Percentiles rank a stretch among this genome's conserved stretches.
phyloP scores from a whole-genome alignment of 805 yeast species.

The Candida maltosa region DNA sequence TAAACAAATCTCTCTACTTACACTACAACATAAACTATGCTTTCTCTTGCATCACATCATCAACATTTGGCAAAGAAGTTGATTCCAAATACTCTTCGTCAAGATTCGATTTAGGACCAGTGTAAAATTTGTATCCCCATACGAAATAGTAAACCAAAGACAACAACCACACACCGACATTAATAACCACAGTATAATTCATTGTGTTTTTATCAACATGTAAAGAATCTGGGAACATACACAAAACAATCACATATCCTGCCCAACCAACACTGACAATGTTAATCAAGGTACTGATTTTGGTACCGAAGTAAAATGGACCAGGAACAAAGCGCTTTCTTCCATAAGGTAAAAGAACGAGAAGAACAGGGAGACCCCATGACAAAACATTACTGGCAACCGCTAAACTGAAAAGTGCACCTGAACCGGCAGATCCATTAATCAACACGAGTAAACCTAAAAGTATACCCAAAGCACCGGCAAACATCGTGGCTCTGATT shows the following conservation, averaged over 20 bases:
- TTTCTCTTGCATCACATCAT: conserved; percentile 3
- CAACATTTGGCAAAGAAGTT: neutral
- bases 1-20: too few relatives aligned
- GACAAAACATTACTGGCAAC: conserved; percentile 59
- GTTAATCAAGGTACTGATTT: conserved; percentile 42
- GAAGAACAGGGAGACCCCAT: conserved; percentile 56
- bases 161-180: conserved; percentile 56
- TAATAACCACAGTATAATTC: conserved; percentile 71
- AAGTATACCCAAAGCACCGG: conserved; percentile 45
- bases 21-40: too few relatives aligned
- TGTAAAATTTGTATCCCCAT: conserved; percentile 52
- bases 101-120: conserved; percentile 47
- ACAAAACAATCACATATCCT: conserved; percentile 49
- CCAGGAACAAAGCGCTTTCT: conserved; percentile 58
- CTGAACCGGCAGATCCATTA: conserved; percentile 53
- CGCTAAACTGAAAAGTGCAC: conserved; percentile 63
- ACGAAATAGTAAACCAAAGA: conserved; percentile 49
- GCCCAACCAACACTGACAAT: conserved; percentile 48
- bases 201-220: conserved; percentile 44
- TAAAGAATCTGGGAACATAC: conserved; percentile 57
- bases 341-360: conserved; percentile 47
- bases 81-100: conserved; percentile 14
- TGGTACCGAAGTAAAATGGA: conserved; percentile 58
- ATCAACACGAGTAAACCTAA: conserved; percentile 60
- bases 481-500: conserved; percentile 57